phyloP scores from a whole-genome alignment of 2,329 filamentous ascomycete genomes.

The Leptographium wingfieldii region DNA sequence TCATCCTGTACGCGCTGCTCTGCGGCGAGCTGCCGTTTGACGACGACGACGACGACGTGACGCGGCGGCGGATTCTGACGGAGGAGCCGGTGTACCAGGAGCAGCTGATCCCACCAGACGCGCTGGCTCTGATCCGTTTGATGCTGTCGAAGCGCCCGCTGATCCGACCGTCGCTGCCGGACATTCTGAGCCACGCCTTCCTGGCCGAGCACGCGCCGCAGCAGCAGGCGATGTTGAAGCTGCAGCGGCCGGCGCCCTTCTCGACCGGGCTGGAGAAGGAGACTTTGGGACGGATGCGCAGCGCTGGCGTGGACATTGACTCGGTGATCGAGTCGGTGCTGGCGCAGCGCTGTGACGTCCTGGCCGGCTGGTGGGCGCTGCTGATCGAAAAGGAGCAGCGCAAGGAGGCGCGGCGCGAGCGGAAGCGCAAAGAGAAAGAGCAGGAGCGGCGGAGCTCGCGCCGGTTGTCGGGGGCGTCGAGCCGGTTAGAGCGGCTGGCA shows the following conservation, averaged over 20 bases:
- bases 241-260: constrained; percentile 71
- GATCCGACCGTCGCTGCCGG: constrained; percentile 65
- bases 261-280: constrained; percentile 80
- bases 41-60: constrained; percentile 83
- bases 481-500: constrained; percentile 68
- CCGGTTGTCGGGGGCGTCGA: constrained; percentile 79
- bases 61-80: constrained; percentile 70
- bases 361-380: constrained; percentile 94
- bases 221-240: constrained; percentile 78
- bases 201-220: constrained; percentile 74
- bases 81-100: constrained; percentile 80
- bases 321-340: constrained; percentile 88
- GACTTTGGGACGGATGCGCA: constrained; percentile 82
- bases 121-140: constrained; percentile 60
- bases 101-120: constrained; percentile 57
- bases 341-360: constrained; percentile 73
- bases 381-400: constrained; percentile 88
- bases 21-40: constrained; percentile 88
- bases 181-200: constrained; percentile 81
- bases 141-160: constrained; percentile 88
- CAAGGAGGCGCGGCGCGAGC: constrained; percentile 68
- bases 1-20: constrained; percentile 72
- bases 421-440: constrained; percentile 76
- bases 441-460: constrained; percentile 66
- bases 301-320: constrained; percentile 88